A percentile compares a stretch with the other conserved stretches of the same genome.
These are phyloP conservation scores for Trichoderma simmonsii DNA, from an alignment of 2,329 filamentous ascomycete genomes.

Conservation along the genomic window DNA sequence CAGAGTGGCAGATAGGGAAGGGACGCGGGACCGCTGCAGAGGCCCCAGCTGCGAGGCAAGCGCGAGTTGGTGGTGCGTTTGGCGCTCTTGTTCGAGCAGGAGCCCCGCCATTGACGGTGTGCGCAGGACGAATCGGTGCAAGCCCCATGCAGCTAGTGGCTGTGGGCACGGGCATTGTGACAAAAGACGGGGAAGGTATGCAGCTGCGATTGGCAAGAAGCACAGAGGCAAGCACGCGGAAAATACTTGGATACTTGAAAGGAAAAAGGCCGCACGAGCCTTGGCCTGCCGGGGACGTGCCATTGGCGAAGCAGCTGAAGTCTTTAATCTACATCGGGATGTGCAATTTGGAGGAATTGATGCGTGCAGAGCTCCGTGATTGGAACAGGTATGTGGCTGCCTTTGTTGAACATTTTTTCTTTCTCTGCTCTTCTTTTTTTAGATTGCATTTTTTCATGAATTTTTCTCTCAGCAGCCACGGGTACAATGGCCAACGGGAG, in stretches of 20 bases:
- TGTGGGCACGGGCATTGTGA: slow-evolving; percentile 5
- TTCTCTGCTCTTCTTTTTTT: not conserved
- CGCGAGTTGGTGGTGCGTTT: slow-evolving; percentile 4
- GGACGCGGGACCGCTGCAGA: not conserved
- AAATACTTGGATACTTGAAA: not conserved
- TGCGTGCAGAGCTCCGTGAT: not conserved
- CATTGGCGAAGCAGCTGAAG: not conserved
- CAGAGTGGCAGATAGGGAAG: not conserved
- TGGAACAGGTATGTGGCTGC: not conserved
- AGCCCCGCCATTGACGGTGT: slow-evolving; percentile 11
- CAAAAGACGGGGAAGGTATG: slow-evolving; percentile 4
- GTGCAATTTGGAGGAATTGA: not conserved
- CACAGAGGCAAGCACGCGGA: not conserved
- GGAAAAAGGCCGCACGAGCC: slow-evolving; percentile 3
- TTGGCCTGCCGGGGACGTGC: not conserved
- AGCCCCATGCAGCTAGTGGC: not conserved
- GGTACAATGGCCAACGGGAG: not conserved
- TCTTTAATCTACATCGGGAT: not conserved
- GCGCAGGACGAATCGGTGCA: not conserved
- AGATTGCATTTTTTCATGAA: not conserved
- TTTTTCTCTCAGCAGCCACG: not conserved
- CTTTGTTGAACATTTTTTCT: not conserved
- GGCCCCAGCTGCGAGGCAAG: slow-evolving; percentile 6
- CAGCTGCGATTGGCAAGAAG: not conserved
- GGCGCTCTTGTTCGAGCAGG: not conserved